Base-by-base conservation (phyloP, 345 rosid species). In the Syzygium aromaticum region DNA sequence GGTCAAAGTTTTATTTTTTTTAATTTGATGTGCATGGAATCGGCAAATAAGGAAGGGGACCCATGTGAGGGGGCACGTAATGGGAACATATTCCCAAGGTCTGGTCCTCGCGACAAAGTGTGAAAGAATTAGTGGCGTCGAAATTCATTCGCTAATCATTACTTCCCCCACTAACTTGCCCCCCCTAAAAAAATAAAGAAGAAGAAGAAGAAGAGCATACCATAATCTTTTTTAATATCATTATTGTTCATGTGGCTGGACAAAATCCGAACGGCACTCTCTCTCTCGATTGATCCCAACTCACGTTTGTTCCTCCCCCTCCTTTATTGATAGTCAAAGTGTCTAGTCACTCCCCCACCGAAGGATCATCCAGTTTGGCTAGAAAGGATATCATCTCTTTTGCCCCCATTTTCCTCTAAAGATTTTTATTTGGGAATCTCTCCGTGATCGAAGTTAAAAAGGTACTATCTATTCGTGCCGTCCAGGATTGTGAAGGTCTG, bases 111-210 rank as follows among this genome's bases (percentile, higher is more conserved):
- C 88, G 88, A 93, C 90, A 87, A 92, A 90, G 88, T 89, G 86
- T 91, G 87, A 28, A 43, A 49, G 53, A 52, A 52, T 16, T 77
- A 54, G 87, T 9, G 87, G 89, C 86, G 87, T 93, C 89, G 53
- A 91, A 90, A 88, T 90, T 90, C 87, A 84, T 90, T 92, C 90
- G 59, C 95, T 90, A 92, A 92, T 94, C 92, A 94, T 94, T 91
- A 91, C 93, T 87, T 92, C 94, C 86, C 91, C 96, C 94, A 92
- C 95, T 93, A 86, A 89, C 80, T 73, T 73, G 10, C 80, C 49
- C 49, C 21, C 80, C 49, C 49, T 38, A 8, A n/a, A n/a, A 22
- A 2, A 54, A 40, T 4, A 40, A 73, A 84, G 22, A 19, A 5
- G 40, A 8, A 23, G 54, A 52, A n/a, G 27, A 43, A 10, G 86